A percentile compares a stretch with the other conserved stretches of the same genome.
These are phyloP conservation scores for Pseudogymnoascus sp. DNA, from an alignment of 2,329 filamentous ascomycete genomes.

Conservation along the genomic window DNA sequence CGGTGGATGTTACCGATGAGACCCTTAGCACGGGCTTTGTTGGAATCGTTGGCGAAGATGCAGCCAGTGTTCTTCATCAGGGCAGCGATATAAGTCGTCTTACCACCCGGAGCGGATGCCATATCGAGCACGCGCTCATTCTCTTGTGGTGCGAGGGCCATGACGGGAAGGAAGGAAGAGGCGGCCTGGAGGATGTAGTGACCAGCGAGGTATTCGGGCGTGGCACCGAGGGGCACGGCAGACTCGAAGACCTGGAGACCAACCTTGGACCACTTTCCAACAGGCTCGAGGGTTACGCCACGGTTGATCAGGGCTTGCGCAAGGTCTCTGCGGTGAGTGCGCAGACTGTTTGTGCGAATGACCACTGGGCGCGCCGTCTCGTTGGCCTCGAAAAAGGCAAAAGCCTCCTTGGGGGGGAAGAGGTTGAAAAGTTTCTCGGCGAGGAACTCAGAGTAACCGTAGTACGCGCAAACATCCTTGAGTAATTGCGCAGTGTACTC, in stretches of 20 bases:
- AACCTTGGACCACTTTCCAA: conserved; percentile 98
- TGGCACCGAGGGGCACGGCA: conserved; percentile 71
- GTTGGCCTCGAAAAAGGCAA: conserved; percentile 98
- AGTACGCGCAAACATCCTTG: conserved; percentile 91
- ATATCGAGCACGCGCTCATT: conserved; percentile 85
- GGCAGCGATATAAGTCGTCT: conserved; percentile 92
- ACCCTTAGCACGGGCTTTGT: conserved; percentile 88
- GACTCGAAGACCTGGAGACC: conserved; percentile 94
- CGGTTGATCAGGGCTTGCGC: conserved; percentile 92
- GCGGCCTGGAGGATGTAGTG: conserved; percentile 98
- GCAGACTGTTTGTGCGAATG: conserved; percentile 92
- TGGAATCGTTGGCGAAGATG: conserved; percentile 94
- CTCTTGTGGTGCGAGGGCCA: conserved; percentile 92
- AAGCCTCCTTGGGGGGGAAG: conserved; percentile 86
- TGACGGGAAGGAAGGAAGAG: conserved; percentile 92
- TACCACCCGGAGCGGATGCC: conserved; percentile 91
- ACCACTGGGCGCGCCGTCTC: conserved; percentile 89
- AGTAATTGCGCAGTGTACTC: conserved; percentile 84
- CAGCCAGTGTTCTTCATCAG: conserved; percentile 96
- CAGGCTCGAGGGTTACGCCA: conserved; percentile 89
- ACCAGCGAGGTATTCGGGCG: conserved; percentile 91
- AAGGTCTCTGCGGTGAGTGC: conserved; percentile 66
- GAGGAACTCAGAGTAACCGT: conserved; percentile 90
- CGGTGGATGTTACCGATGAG: conserved; percentile 97
- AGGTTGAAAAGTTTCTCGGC: conserved; percentile 91